Conservation (phyloP, 2,329 filamentous ascomycete genomes). For the Cytospora piceae region DNA sequence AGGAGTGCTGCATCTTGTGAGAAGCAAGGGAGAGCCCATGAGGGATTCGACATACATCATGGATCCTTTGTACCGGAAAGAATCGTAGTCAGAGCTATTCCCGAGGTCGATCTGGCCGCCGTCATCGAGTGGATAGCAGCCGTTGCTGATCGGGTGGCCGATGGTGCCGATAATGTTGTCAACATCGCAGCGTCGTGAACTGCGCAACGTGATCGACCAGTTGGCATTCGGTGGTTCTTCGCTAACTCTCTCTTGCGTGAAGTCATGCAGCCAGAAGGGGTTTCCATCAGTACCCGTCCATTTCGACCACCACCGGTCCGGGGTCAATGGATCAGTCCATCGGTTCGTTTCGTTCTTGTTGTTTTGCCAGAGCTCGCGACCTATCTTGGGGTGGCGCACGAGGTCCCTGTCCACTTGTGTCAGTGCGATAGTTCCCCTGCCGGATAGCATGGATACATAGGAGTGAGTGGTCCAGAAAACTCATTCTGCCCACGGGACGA, state of each 20-base stretch:
- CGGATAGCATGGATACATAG: not conserved
- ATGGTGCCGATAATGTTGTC: not conserved
- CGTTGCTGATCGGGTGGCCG: not conserved
- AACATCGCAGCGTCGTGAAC: not conserved
- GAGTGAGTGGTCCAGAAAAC: not conserved
- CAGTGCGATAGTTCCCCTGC: not conserved
- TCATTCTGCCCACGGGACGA: too few relatives aligned
- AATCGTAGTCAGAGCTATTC: not conserved
- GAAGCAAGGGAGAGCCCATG: not conserved
- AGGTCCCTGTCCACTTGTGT: not conserved
- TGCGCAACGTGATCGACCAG: constrained; percentile 1
- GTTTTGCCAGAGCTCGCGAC: not conserved
- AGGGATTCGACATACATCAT: not conserved
- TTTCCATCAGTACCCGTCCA: not conserved
- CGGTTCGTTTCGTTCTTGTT: not conserved
- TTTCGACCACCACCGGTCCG: not conserved
- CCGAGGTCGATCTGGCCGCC: not conserved
- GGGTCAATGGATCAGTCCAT: not conserved
- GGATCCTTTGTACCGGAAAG: not conserved
- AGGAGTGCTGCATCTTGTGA: not conserved
- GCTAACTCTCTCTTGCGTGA: not conserved
- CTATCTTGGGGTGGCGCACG: not conserved
- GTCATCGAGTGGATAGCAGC: not conserved
- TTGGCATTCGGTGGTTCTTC: not conserved
- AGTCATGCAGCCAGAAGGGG: not conserved